Conservation (phyloP, 768 basidiomycete species). For the Leccinum barrowsii region DNA sequence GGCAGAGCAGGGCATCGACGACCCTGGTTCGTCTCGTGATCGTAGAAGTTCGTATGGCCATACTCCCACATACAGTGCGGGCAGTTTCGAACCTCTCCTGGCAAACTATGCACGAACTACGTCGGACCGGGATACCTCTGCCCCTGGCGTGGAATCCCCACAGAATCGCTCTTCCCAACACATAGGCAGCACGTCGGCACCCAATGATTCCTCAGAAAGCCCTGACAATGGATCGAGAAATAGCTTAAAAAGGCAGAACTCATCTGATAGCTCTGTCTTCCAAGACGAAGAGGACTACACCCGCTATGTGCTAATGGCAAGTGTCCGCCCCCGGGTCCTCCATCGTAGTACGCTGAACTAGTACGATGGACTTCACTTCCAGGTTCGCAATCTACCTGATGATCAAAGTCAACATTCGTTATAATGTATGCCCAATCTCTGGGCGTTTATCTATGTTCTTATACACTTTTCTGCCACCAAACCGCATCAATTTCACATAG, state of each 20-base stretch:
- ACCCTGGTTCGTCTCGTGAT: constrained; percentile 27
- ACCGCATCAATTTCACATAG: neutral
- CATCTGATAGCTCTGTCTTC: constrained; percentile 23
- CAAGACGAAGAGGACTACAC: constrained; percentile 57
- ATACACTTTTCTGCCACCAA: constrained; percentile 5
- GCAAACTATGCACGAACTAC: constrained; percentile 38
- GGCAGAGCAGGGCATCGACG: constrained; percentile 15
- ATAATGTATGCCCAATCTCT: constrained; percentile 8
- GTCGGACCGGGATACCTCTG: constrained; percentile 19
- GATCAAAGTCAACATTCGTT: constrained; percentile 33
- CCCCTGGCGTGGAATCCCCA: constrained; percentile 23
- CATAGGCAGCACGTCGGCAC: neutral
- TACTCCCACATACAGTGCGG: constrained; percentile 47
- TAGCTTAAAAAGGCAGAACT: constrained; percentile 20
- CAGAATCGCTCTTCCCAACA: constrained; percentile 24
- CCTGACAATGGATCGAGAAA: constrained; percentile 23
- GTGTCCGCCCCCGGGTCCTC: constrained; percentile 16
- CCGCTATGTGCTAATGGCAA: constrained; percentile 51
- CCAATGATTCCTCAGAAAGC: constrained; percentile 21
- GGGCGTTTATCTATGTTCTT: constrained; percentile 7
- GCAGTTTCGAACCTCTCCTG: constrained; percentile 61
- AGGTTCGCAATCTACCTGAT: constrained; percentile 59
- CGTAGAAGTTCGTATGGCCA: constrained; percentile 37
- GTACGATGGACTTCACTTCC: constrained; percentile 11
- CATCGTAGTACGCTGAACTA: constrained; percentile 9